phyloP scores from a whole-genome alignment of 805 yeast species.

The Jamesozyma gamospora region DNA sequence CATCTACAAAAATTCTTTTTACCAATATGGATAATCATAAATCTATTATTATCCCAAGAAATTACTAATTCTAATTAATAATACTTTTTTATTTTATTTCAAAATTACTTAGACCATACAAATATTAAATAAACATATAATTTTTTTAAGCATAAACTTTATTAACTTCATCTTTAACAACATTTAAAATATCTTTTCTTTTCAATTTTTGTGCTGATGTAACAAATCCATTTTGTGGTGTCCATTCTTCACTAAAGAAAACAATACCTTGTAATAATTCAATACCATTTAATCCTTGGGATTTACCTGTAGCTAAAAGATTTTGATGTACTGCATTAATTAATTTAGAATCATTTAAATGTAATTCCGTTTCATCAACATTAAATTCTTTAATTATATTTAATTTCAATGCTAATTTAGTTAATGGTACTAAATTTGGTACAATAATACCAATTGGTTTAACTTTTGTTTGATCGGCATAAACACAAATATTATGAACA shows the following conservation, averaged over 20 bases:
- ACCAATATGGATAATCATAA: too few relatives aligned
- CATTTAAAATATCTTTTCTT: constrained; percentile 75
- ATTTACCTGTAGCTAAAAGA: constrained; percentile 63
- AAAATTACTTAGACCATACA: too few relatives aligned
- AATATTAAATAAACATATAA: too few relatives aligned
- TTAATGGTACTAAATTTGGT: constrained; percentile 62
- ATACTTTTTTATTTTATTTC: too few relatives aligned
- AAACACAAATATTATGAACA: constrained; percentile 79
- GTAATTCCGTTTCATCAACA: constrained; percentile 37
- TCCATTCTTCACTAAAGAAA: constrained; percentile 87
- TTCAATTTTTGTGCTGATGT: constrained; percentile 95
- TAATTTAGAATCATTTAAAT: constrained; percentile 49
- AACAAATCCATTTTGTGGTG: constrained; percentile 89
- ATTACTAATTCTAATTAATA: too few relatives aligned
- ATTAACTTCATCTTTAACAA: constrained; percentile 59
- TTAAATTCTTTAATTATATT: constrained; percentile 33
- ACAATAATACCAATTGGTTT: constrained; percentile 88
- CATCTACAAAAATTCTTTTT: too few relatives aligned
- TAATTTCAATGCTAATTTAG: constrained; percentile 47
- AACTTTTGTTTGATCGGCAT: constrained; percentile 79
- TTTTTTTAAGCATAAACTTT: constrained; percentile 44
- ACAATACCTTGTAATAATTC: constrained; percentile 76
- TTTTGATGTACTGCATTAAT: constrained; percentile 43
- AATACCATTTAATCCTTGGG: constrained; percentile 75
- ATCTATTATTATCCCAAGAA: too few relatives aligned